These are phyloP conservation scores for Xylaria sp. DNA, from an alignment of 2,329 filamentous ascomycete species.

Conservation along the genomic window DNA sequence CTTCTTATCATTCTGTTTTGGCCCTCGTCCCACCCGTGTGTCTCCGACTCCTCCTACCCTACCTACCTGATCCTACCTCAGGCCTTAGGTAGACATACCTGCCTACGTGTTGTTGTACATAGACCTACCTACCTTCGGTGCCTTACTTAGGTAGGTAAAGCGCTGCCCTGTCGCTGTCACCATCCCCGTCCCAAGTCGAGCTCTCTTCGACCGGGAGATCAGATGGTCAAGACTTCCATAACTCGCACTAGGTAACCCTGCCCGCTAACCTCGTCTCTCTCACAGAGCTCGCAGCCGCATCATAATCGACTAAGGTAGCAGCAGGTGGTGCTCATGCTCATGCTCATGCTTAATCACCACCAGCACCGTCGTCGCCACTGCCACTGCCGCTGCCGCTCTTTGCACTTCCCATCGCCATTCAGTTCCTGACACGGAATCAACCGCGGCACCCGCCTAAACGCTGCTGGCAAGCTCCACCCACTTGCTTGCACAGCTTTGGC, in stretches of 20 bases:
- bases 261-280: not conserved
- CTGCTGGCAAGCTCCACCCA: constrained; percentile 30
- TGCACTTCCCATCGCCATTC: constrained; percentile 1
- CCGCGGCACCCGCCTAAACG: constrained; percentile 32
- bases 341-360: constrained; percentile 9
- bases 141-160: constrained; percentile 1
- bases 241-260: constrained; percentile 1
- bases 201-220: constrained; percentile 4
- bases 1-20: constrained; percentile 7
- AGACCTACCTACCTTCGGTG: not conserved
- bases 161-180: constrained; percentile 11
- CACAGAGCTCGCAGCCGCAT: constrained; percentile 7
- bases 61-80: not conserved
- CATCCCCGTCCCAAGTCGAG: constrained; percentile 9
- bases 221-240: constrained; percentile 17
- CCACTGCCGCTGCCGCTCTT: constrained; percentile 12
- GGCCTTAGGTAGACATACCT: not conserved
- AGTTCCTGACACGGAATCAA: constrained; percentile 30
- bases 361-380: not conserved
- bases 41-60: constrained; percentile 7
- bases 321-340: constrained; percentile 23
- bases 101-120: not conserved
- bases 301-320: constrained; percentile 4
- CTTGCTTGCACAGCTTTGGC: constrained; percentile 25
- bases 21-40: constrained; percentile 9